These are phyloP conservation scores for Akebia trifoliata DNA, from an alignment of 164 flowering plant genomes.

Conservation along the genomic window DNA sequence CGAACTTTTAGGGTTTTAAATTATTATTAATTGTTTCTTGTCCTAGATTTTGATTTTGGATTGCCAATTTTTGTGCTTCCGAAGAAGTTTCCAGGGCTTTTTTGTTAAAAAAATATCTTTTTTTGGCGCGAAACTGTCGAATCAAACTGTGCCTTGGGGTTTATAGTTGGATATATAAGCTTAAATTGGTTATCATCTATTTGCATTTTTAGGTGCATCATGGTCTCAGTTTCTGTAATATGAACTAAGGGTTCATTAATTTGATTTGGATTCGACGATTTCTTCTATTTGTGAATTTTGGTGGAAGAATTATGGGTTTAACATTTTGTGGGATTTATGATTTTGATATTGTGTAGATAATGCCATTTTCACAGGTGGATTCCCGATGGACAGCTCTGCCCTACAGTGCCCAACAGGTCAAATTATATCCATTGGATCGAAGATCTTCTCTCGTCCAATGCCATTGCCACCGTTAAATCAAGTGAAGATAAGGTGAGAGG, in stretches of 20 bases:
- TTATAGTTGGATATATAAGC: too few relatives aligned
- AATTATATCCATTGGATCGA: constrained; percentile 97
- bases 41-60: too few relatives aligned
- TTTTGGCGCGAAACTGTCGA: too few relatives aligned
- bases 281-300: not conserved
- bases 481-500: constrained; percentile 47
- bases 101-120: too few relatives aligned
- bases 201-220: too few relatives aligned
- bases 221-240: too few relatives aligned
- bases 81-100: too few relatives aligned
- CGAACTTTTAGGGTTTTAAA: not conserved
- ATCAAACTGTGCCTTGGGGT: not conserved
- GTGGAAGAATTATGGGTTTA: too few relatives aligned
- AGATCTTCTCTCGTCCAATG: constrained; percentile 68
- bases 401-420: constrained; percentile 89
- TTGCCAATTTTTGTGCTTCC: too few relatives aligned
- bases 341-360: not conserved
- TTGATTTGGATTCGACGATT: too few relatives aligned
- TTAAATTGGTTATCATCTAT: too few relatives aligned
- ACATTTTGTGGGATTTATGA: not conserved
- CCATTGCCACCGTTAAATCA: constrained; percentile 31
- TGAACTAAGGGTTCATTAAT: too few relatives aligned
- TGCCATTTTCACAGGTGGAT: constrained; percentile 65
- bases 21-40: not conserved
- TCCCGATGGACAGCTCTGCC: constrained; percentile 98